Base-by-base conservation (phyloP, 371 early-diverging fungal genomes). In the Choanephora cucurbitarum region DNA sequence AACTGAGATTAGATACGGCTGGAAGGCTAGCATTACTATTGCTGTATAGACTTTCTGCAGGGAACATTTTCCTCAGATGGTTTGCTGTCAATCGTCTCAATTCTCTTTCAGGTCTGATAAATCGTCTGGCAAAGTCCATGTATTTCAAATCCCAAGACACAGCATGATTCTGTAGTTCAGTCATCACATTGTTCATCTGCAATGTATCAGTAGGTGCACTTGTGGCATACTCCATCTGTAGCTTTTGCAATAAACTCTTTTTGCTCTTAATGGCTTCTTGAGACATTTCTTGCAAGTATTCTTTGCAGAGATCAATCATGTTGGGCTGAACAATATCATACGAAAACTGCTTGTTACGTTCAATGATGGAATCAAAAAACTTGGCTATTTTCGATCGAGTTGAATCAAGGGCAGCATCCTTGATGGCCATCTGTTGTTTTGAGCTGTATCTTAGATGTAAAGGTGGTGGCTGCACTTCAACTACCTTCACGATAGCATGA, bases 71-170 rank as follows among this genome's bases (percentile, higher is more conserved):
- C 42, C 70, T 70, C 13, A 92, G 55, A 51, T 88, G 90, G 2
- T 69, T 80, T 3, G 86, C 71, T 0, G 88, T 87, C 56, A 85
- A 67, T 28, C 72, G 32, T 39, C 81, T 71, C 11, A 87, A 68
- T 42, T 91, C 91, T 15, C 84, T 62, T 41, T 91, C 93, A 2
- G 90, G 81, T 55, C 89, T 88, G 57, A 94, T 79, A 65, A 86
- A 92, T 13, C 80, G 80, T 37, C 89, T 73, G 6, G 84, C 87
- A 55, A 96, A 79, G 34, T 82, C 80, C 5, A 82, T 74, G 58
- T 95, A 94, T 21, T 89, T 87, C 32, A 78, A 56, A 51, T 95
- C 92, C 96, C 96, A 97, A 40, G 70, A 74, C 0, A 83, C 71
- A 0, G 91, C 91, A 49, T 90, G 90, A 33, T 83, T 87, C 52